Evolutionary conservation across 495 filamentous ascomycete genomes (phyloP), one percentile per base, ranked within the genome.

Genomic region (Hyaloscypha variabilis): DNA sequence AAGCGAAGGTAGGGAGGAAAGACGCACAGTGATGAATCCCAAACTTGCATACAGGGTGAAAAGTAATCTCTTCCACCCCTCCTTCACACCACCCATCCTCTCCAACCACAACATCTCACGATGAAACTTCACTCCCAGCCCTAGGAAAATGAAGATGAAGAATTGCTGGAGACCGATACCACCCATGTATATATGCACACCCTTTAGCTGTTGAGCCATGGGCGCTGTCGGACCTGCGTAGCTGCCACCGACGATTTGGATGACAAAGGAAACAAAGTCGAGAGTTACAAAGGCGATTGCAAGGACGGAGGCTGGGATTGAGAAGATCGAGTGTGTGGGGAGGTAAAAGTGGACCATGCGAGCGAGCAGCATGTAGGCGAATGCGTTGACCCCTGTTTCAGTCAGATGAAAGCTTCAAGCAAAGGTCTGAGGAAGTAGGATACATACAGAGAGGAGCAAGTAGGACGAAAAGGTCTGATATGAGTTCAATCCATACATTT

Each of bases 361-460:
- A 0, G 82, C 85, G 46, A 89, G 75, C 21, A 83, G 81, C 87
- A 89, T 89, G 78, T 90, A 91, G 25, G 80, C 77, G 68, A 83
- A 89, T 6, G 87, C 87, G 36, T 90, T 88, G 65, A 87, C 78
- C 81, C 51, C 51, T 54, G 10, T 13, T 3, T 54, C 21, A 25
- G 25, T 54, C 19, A 54, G 51, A 8, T 54, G 8, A n/a, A n/a
- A n/a, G 11, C 8, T 10, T 54, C 2, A n/a, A 8, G 5, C 51
- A 17, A 17, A 8, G 39, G 26, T 19, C 5, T 26, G 51, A 1
- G 11, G 51, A 25, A 54, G n/a, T 6, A 34, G 31, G 31, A 13
- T 1, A 28, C n/a, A 25, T 24, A 54, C 83, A 70, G 68, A 62
- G 60, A 0, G 81, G 82, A 3, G 80, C 80, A 5, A 80, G 72